Evolutionary conservation across 331 rosid species (phyloP).

Genomic region (Telfairia occidentalis): DNA sequence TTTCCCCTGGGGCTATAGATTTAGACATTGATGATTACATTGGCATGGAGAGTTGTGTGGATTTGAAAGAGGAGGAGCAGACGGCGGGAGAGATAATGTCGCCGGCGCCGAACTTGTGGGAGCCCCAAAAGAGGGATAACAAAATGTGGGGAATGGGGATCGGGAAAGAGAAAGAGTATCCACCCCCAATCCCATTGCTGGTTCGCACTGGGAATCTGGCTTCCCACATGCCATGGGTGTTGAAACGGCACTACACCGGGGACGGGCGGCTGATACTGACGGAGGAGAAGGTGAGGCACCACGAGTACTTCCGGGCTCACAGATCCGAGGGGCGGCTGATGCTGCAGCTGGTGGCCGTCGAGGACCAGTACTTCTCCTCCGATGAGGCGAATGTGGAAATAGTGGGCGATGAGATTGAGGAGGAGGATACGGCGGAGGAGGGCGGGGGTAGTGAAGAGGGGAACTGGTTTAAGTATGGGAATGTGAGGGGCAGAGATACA

Average conservation of each 20-base stretch:
- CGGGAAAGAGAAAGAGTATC: constrained; percentile 22
- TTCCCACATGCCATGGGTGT: constrained; percentile 53
- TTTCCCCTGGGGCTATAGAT: neutral
- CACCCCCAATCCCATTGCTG: constrained; percentile 50
- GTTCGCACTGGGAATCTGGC: constrained; percentile 45
- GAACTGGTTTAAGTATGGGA: constrained; percentile 16
- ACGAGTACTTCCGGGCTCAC: constrained; percentile 45
- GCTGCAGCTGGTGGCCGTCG: constrained; percentile 41
- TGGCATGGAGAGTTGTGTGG: constrained; percentile 47
- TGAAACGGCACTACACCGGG: constrained; percentile 38
- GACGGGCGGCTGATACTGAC: constrained; percentile 56
- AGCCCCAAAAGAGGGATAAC: too few species aligned
- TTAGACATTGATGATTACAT: constrained; percentile 26
- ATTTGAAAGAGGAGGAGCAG: constrained; percentile 13
- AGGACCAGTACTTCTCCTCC: neutral
- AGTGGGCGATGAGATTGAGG: neutral
- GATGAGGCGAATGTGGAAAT: neutral
- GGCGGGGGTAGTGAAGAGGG: neutral
- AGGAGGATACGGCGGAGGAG: neutral
- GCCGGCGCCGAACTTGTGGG: neutral
- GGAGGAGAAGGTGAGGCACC: constrained; percentile 43
- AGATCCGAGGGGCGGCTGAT: constrained; percentile 62
- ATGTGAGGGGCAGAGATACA: constrained; percentile 16
- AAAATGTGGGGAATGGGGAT: neutral
- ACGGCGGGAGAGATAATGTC: neutral